These are phyloP conservation scores for Nakazawaea wyomingensis DNA, from an alignment of 805 yeast genomes.

Conservation along the genomic window DNA sequence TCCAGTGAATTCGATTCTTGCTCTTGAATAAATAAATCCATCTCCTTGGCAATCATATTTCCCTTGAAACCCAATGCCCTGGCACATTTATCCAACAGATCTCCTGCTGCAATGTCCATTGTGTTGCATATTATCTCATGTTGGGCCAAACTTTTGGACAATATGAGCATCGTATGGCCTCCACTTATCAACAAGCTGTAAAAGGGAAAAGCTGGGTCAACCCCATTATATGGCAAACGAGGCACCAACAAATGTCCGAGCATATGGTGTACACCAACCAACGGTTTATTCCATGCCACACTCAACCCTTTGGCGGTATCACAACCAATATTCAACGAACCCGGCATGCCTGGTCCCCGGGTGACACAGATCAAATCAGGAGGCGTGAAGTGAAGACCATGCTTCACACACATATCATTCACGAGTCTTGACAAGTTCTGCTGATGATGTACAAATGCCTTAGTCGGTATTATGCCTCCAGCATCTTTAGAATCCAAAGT, in stretches of 20 bases:
- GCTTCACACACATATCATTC: slow-evolving; percentile 32
- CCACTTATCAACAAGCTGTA: slow-evolving; percentile 81
- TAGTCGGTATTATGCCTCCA: slow-evolving; percentile 89
- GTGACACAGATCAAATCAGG: slow-evolving; percentile 87
- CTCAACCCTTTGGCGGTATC: slow-evolving; percentile 83
- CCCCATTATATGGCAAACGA: slow-evolving; percentile 40
- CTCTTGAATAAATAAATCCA: slow-evolving; percentile 47
- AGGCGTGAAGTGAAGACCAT: slow-evolving; percentile 23
- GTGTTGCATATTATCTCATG: slow-evolving; percentile 77
- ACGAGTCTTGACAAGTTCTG: slow-evolving; percentile 47
- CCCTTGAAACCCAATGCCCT: slow-evolving; percentile 77
- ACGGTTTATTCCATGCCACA: slow-evolving; percentile 69
- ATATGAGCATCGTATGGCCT: slow-evolving; percentile 89
- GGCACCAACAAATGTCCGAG: slow-evolving; percentile 81
- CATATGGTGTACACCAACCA: slow-evolving; percentile 95
- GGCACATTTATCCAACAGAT: slow-evolving; percentile 89
- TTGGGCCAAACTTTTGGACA: slow-evolving; percentile 49
- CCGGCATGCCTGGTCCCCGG: slow-evolving; percentile 95
- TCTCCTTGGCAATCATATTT: slow-evolving; percentile 78
- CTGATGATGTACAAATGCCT: slow-evolving; percentile 80
- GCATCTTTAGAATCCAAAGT: slow-evolving; percentile 60
- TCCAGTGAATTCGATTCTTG: slow-evolving; percentile 11
- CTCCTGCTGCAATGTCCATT: slow-evolving; percentile 88
- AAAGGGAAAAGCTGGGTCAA: slow-evolving; percentile 55
- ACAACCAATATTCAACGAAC: slow-evolving; percentile 76